These are phyloP conservation scores for Hymenoscyphus fraxineus DNA, from an alignment of 2,329 filamentous ascomycete species.

Conservation along the genomic window DNA sequence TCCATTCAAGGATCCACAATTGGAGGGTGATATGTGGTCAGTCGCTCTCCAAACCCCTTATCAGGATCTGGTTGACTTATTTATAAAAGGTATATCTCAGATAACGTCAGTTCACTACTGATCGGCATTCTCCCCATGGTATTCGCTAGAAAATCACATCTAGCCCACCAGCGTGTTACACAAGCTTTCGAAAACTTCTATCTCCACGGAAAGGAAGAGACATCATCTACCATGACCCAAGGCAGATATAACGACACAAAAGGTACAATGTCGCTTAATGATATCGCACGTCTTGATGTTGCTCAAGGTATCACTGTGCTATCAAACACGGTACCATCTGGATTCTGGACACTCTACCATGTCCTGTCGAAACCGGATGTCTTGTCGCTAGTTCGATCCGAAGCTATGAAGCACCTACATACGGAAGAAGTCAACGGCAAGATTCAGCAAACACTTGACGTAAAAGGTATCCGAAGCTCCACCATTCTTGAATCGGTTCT, in stretches of 20 bases:
- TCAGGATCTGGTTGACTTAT: neutral
- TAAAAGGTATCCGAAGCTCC: neutral
- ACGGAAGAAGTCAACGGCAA: neutral
- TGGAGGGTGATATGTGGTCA: neutral
- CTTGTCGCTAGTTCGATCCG: neutral
- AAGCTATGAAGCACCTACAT: neutral
- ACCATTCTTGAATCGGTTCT: slow-evolving; percentile 3
- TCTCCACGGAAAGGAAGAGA: neutral
- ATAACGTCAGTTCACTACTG: neutral
- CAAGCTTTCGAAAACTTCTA: neutral
- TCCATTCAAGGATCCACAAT: neutral
- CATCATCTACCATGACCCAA: neutral
- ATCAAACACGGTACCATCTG: neutral
- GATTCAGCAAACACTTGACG: neutral
- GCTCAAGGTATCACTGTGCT: neutral
- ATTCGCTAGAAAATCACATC: neutral
- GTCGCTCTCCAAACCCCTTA: neutral
- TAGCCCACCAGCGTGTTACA: neutral
- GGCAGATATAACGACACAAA: neutral
- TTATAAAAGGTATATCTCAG: neutral
- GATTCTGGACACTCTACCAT: slow-evolving; percentile 7
- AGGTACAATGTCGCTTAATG: neutral
- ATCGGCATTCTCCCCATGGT: neutral
- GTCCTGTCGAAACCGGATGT: neutral
- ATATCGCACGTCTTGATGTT: neutral